These are phyloP conservation scores for Knoxia roxburghii DNA, from an alignment of 257 asterid genomes.

Conservation along the genomic window DNA sequence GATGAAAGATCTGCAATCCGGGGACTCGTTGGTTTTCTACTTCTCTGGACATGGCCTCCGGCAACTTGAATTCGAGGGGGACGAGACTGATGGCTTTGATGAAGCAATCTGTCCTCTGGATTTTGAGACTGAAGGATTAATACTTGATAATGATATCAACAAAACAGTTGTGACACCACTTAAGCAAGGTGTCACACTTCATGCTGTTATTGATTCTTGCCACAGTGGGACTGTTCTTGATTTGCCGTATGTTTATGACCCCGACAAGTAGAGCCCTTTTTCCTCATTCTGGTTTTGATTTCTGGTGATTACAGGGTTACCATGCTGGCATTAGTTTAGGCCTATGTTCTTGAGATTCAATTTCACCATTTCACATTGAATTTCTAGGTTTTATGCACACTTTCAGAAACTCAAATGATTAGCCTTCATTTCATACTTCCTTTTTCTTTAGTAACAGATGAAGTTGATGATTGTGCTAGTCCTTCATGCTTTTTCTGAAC, in stretches of 20 bases:
- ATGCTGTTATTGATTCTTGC: conserved; percentile 68
- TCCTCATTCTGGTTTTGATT: background rate
- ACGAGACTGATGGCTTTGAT: conserved; percentile 40
- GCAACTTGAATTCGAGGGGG: conserved; percentile 23
- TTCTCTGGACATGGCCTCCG: conserved; percentile 45
- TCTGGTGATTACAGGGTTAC: background rate
- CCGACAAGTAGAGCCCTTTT: conserved; percentile 25
- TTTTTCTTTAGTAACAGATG: background rate
- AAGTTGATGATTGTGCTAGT: too few relatives aligned
- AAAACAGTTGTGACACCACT: conserved; percentile 48
- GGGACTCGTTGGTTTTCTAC: conserved; percentile 46
- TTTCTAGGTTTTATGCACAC: background rate
- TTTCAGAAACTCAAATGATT: background rate
- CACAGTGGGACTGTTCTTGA: conserved; percentile 84
- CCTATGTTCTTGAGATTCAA: background rate
- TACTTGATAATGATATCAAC: conserved; percentile 56
- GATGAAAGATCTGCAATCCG: conserved; percentile 19
- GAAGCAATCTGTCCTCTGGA: conserved; percentile 66
- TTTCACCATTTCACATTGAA: background rate
- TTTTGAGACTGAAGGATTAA: conserved; percentile 44
- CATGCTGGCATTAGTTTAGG: background rate
- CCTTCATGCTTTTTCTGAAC: conserved; percentile 5
- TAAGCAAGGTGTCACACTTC: conserved; percentile 44
- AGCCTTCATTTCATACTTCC: background rate
- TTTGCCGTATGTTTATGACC: conserved; percentile 43